These are phyloP conservation scores for Emmonsiellopsis sp. DNA, from an alignment of 2,329 filamentous ascomycete species.

Conservation along the genomic window DNA sequence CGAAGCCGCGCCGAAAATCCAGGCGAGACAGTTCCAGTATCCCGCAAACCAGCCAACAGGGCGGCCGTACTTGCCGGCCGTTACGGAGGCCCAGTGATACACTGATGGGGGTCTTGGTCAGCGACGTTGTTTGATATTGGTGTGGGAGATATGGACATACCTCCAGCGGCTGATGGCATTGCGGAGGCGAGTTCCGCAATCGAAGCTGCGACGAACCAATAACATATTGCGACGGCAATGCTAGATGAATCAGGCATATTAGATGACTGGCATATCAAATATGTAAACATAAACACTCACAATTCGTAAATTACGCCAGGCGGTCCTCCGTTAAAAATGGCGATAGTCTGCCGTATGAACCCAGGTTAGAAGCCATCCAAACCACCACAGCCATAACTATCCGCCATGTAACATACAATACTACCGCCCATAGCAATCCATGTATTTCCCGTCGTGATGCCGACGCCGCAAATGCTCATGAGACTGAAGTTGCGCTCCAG, in stretches of 20 bases:
- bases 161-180: slow-evolving; percentile 52
- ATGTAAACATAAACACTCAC: slow-evolving; percentile 16
- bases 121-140: neutral
- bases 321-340: slow-evolving; percentile 53
- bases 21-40: slow-evolving; percentile 39
- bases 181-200: slow-evolving; percentile 54
- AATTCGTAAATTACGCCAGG: slow-evolving; percentile 57
- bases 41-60: slow-evolving; percentile 40
- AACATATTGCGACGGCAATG: slow-evolving; percentile 41
- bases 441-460: slow-evolving; percentile 55
- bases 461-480: slow-evolving; percentile 50
- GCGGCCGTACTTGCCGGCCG: slow-evolving; percentile 48
- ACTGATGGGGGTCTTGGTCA: slow-evolving; percentile 24
- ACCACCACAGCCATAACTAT: neutral
- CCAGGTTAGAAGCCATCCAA: slow-evolving; percentile 4
- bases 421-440: slow-evolving; percentile 57
- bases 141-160: slow-evolving; percentile 16
- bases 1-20: slow-evolving; percentile 55
- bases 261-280: slow-evolving; percentile 3
- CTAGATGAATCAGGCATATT: slow-evolving; percentile 16
- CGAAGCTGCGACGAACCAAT: slow-evolving; percentile 50
- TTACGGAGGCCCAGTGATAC: slow-evolving; percentile 55
- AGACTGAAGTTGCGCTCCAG: slow-evolving; percentile 55
- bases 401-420: slow-evolving; percentile 42
- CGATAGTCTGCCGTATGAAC: slow-evolving; percentile 31